These are phyloP conservation scores for Xylaria sp. DNA, from an alignment of 2,329 filamentous ascomycete genomes.

Conservation along the genomic window DNA sequence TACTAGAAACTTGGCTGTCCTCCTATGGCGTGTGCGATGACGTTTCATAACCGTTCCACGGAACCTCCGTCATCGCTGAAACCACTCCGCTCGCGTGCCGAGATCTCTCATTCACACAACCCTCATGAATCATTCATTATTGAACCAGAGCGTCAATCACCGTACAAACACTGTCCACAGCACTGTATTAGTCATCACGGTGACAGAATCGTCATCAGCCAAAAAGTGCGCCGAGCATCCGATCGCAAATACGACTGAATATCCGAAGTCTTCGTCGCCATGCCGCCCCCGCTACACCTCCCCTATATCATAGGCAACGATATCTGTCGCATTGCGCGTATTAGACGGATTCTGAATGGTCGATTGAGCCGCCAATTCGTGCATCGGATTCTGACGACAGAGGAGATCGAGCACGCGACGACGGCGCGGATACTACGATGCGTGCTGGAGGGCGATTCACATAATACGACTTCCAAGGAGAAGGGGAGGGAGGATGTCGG, in stretches of 20 bases:
- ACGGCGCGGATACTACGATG: slow-evolving; percentile 13
- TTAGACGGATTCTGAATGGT: slow-evolving; percentile 52
- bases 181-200: no score
- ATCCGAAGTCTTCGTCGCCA: not conserved
- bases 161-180: no score
- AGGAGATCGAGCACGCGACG: slow-evolving; percentile 33
- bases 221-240: not conserved
- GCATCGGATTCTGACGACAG: slow-evolving; percentile 41
- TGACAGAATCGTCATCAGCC: no score
- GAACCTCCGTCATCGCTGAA: no score
- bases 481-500: slow-evolving; percentile 13
- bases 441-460: slow-evolving; percentile 6
- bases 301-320: slow-evolving; percentile 70
- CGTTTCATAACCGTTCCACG: no score
- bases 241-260: no score
- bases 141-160: no score
- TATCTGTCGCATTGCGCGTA: slow-evolving; percentile 65
- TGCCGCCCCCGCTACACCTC: slow-evolving; percentile 35
- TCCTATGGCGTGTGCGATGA: no score
- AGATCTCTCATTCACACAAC: no score
- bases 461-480: slow-evolving; percentile 8
- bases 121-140: no score
- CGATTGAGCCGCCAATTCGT: slow-evolving; percentile 42
- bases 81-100: no score
- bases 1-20: no score